These are phyloP conservation scores for Crotalaria pallida DNA, from an alignment of 306 rosid species.

Conservation along the genomic window DNA sequence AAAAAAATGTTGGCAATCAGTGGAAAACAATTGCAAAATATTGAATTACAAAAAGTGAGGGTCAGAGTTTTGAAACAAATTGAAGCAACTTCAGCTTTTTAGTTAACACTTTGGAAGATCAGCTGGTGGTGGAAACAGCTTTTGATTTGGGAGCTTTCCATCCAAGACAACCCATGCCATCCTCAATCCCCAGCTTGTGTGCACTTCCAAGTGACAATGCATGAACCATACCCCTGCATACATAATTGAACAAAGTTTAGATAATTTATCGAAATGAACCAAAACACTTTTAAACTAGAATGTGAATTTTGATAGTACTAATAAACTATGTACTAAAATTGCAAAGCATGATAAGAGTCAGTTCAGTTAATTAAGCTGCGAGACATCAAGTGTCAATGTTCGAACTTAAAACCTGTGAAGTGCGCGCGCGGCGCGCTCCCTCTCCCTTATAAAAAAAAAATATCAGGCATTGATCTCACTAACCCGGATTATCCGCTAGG, in stretches of 20 bases:
- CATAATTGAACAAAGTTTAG: not conserved
- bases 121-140: slow-evolving; percentile 55
- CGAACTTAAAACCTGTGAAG: no score
- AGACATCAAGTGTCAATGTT: no score
- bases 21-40: not conserved
- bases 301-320: not conserved
- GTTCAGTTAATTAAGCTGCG: no score
- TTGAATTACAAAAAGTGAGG: not conserved
- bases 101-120: slow-evolving; percentile 59
- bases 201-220: slow-evolving; percentile 73
- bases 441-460: no score
- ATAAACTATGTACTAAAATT: not conserved
- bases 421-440: no score
- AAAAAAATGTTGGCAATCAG: not conserved
- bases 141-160: slow-evolving; percentile 62
- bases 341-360: no score
- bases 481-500: slow-evolving; percentile 73
- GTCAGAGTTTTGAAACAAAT: not conserved
- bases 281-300: not conserved
- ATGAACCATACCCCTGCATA: slow-evolving; percentile 61
- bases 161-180: slow-evolving; percentile 76
- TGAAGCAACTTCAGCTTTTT: not conserved
- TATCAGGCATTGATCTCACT: not conserved
- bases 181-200: slow-evolving; percentile 66
- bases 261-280: not conserved